A percentile compares a stretch with the other conserved stretches of the same genome.
phyloP scores from a whole-genome alignment of 2,329 filamentous ascomycete species.

The Purpureocillium lavendulum region DNA sequence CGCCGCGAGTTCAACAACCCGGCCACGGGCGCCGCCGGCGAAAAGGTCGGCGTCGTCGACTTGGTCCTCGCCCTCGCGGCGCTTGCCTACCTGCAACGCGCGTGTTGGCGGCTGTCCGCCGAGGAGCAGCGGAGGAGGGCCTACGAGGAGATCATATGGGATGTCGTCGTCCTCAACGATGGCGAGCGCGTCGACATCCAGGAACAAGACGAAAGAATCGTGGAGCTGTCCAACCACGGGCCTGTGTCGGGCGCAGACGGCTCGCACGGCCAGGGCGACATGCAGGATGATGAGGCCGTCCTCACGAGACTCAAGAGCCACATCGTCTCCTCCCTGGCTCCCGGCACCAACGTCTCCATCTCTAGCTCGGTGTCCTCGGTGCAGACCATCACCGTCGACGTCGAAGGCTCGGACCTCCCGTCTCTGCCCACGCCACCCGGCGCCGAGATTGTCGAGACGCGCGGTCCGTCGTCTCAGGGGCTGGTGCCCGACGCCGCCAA shows the following conservation, averaged over 20 bases:
- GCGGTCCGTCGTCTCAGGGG: constrained; percentile 12
- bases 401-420: constrained; percentile 42
- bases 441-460: constrained; percentile 48
- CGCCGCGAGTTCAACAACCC: constrained; percentile 57
- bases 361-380: constrained; percentile 50
- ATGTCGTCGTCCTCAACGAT: constrained; percentile 54
- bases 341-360: constrained; percentile 50
- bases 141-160: constrained; percentile 54
- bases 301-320: constrained; percentile 38
- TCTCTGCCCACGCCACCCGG: constrained; percentile 47
- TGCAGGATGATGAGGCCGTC: constrained; percentile 32
- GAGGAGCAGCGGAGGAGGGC: constrained; percentile 37
- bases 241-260: too few species aligned
- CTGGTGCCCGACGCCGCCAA: neutral
- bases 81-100: constrained; percentile 52
- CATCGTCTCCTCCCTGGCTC: constrained; percentile 45
- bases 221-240: neutral
- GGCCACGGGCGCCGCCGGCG: constrained; percentile 48
- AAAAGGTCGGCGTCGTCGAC: constrained; percentile 52
- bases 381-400: constrained; percentile 57
- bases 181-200: constrained; percentile 47
- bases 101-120: constrained; percentile 42
- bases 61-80: constrained; percentile 53
- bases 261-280: too few species aligned
- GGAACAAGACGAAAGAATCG: constrained; percentile 20